phyloP scores from a whole-genome alignment of 1,284 basidiomycete species.

The Malassezia equina region DNA sequence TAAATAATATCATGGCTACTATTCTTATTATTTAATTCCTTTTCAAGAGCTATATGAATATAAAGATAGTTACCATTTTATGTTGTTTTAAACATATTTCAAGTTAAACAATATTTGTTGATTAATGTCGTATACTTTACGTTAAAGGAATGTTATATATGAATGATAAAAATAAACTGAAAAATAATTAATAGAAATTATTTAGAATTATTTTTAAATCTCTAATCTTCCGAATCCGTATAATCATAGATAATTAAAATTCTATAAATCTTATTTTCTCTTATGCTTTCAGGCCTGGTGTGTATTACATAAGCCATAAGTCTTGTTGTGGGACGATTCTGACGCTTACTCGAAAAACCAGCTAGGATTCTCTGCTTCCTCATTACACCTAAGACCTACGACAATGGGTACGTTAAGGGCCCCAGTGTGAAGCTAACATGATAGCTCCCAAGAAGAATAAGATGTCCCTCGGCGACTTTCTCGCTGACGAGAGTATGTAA shows the following conservation, averaged over 20 bases:
- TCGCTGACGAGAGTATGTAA: constrained; percentile 35
- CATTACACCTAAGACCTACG: neutral
- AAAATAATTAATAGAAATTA: neutral
- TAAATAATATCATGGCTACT: too few relatives aligned
- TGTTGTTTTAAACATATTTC: neutral
- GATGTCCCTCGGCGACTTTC: constrained; percentile 42
- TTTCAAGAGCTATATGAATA: too few relatives aligned
- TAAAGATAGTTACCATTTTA: too few relatives aligned
- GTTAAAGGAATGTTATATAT: too few relatives aligned
- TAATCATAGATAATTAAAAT: constrained; percentile 1
- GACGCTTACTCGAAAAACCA: neutral
- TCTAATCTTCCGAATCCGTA: neutral
- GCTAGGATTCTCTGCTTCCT: neutral
- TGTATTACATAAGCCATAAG: neutral
- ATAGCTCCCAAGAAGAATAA: constrained; percentile 42
- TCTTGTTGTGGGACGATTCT: neutral
- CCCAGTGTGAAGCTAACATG: neutral
- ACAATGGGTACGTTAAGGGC: neutral
- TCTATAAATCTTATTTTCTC: neutral
- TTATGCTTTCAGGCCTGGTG: neutral
- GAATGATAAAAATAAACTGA: too few relatives aligned
- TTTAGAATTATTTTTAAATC: neutral
- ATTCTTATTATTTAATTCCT: too few relatives aligned
- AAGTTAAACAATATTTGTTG: neutral
- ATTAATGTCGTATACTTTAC: too few relatives aligned